phyloP scores from a whole-genome alignment of 2,329 filamentous ascomycete genomes.

The Pseudophaeomoniella oleicola region DNA sequence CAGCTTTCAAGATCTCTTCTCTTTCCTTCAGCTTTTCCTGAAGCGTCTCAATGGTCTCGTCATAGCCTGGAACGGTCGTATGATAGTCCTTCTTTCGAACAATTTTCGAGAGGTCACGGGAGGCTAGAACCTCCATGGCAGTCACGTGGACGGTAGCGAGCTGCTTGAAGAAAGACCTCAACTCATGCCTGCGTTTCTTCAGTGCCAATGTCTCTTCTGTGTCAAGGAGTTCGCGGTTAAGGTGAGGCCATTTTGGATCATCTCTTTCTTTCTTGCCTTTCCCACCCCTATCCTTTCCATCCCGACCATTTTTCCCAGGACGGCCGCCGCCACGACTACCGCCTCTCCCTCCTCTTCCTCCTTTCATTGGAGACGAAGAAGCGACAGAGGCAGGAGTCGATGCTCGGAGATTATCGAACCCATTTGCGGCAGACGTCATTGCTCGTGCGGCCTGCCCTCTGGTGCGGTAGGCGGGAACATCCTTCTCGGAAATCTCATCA shows the following conservation, averaged over 20 bases:
- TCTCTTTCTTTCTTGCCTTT: conserved; percentile 11
- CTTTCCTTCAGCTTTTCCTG: conserved; percentile 14
- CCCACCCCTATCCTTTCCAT: conserved; percentile 12
- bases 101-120: conserved; percentile 22
- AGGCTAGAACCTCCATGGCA: conserved; percentile 23
- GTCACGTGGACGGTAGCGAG: conserved; percentile 25
- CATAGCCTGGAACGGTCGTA: conserved; percentile 22
- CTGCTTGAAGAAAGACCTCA: conserved; percentile 25
- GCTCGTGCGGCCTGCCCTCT: background rate
- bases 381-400: background rate
- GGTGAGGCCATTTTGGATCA: conserved; percentile 12
- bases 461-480: background rate
- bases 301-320: conserved; percentile 14
- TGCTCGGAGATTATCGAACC: background rate
- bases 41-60: conserved; percentile 19
- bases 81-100: conserved; percentile 26
- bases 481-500: background rate
- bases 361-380: background rate
- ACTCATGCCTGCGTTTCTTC: conserved; percentile 25
- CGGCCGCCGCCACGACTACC: conserved; percentile 17
- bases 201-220: conserved; percentile 12
- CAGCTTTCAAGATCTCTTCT: conserved; percentile 15
- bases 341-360: conserved; percentile 12
- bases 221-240: conserved; percentile 14
- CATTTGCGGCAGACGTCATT: background rate